Evolutionary conservation across 75 land plant genomes (phyloP).

Genomic region (Selaginella moellendorffii): DNA sequence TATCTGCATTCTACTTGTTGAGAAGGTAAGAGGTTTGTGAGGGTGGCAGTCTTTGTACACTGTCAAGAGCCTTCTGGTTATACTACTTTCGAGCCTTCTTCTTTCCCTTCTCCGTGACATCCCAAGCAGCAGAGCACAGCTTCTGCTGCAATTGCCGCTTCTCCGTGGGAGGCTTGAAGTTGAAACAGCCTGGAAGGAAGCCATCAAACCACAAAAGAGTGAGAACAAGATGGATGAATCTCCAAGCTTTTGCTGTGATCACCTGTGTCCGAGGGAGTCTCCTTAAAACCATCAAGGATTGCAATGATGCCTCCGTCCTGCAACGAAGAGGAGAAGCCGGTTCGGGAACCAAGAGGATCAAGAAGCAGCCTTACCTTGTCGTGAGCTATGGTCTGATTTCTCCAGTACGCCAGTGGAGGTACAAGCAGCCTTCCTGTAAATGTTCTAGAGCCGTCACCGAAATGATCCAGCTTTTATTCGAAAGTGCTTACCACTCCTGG

Average conservation of each 20-base stretch:
- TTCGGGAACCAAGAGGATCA: too few species aligned
- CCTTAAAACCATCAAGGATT: conserved; percentile 1
- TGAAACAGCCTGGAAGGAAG: background rate
- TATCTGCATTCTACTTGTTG: too few species aligned
- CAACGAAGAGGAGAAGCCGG: too few species aligned
- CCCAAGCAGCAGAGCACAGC: too few species aligned
- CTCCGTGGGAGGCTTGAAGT: background rate
- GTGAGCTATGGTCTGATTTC: conserved; percentile 20
- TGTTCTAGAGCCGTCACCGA: too few species aligned
- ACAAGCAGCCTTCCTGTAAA: conserved; percentile 25
- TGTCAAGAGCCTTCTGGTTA: too few species aligned
- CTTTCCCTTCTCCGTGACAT: too few species aligned
- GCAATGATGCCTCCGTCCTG: conserved; percentile 6
- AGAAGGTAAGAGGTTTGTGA: too few species aligned
- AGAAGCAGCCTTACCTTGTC: conserved; percentile 22
- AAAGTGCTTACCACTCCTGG: conserved; percentile 17
- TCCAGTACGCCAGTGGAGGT: conserved; percentile 30
- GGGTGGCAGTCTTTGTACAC: too few species aligned
- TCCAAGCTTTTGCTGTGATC: too few species aligned
- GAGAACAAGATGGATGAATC: background rate
- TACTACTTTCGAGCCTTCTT: too few species aligned
- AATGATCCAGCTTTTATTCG: too few species aligned
- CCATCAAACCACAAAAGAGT: background rate
- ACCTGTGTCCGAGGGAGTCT: background rate
- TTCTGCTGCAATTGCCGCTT: background rate